phyloP scores from a whole-genome alignment of 805 yeast species.

The Hanseniaspora hatyaiensis region DNA sequence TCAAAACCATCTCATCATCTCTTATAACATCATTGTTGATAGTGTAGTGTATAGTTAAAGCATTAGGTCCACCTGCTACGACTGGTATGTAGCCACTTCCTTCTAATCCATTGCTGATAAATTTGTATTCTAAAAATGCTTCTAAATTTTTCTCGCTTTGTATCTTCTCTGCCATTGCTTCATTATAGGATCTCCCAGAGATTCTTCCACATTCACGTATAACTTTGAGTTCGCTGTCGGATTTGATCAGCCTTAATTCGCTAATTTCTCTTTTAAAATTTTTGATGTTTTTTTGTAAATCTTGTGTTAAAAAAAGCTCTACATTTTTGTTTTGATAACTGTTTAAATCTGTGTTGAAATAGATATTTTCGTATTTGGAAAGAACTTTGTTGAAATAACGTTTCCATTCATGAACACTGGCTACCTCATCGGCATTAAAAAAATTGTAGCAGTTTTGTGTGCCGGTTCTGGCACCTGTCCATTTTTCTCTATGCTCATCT shows the following conservation, averaged over 20 bases:
- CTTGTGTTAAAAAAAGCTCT: slow-evolving; percentile 24
- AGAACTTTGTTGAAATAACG: slow-evolving; percentile 39
- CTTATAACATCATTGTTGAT: slow-evolving; percentile 74
- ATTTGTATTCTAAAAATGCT: slow-evolving; percentile 69
- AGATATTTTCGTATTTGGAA: slow-evolving; percentile 40
- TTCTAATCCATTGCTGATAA: slow-evolving; percentile 80
- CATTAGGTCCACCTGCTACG: slow-evolving; percentile 86
- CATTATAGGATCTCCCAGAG: slow-evolving; percentile 72
- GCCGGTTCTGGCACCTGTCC: slow-evolving; percentile 95
- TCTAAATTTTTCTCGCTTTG: slow-evolving; percentile 66
- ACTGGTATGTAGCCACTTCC: slow-evolving; percentile 87
- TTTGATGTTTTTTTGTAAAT: slow-evolving; percentile 23
- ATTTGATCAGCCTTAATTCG: slow-evolving; percentile 51
- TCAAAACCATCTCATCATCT: slow-evolving; percentile 71
- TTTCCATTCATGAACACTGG: slow-evolving; percentile 37
- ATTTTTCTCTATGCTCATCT: slow-evolving; percentile 63
- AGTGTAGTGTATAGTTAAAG: slow-evolving; percentile 86
- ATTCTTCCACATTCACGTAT: slow-evolving; percentile 77
- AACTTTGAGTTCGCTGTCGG: slow-evolving; percentile 59
- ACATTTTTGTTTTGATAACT: slow-evolving; percentile 23
- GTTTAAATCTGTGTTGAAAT: slow-evolving; percentile 37
- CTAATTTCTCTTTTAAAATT: slow-evolving; percentile 22
- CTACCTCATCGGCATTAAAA: slow-evolving; percentile 76
- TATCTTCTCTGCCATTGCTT: slow-evolving; percentile 60
- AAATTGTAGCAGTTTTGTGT: slow-evolving; percentile 65